These are phyloP conservation scores for Metschnikowia colocasiae DNA, from an alignment of 805 yeast species.

Conservation along the genomic window DNA sequence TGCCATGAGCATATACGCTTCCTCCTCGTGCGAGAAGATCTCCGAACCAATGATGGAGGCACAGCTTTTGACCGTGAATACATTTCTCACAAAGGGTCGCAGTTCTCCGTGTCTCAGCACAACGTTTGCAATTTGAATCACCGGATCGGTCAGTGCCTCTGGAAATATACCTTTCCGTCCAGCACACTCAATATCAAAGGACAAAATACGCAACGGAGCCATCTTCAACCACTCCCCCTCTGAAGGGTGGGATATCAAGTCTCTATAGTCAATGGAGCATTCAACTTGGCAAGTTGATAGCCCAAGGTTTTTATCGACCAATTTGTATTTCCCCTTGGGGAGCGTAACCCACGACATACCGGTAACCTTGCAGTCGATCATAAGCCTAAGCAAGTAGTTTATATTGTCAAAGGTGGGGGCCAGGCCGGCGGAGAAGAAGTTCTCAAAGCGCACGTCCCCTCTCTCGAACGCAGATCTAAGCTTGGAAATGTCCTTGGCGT, in stretches of 20 bases:
- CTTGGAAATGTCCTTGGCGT: constrained; percentile 63
- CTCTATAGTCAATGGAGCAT: constrained; percentile 61
- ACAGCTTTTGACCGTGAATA: constrained; percentile 89
- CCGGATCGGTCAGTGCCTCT: constrained; percentile 89
- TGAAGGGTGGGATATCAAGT: constrained; percentile 74
- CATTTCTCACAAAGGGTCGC: constrained; percentile 91
- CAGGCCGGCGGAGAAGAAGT: constrained; percentile 52
- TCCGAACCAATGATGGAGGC: constrained; percentile 92
- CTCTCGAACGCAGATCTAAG: constrained; percentile 79
- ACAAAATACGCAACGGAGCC: constrained; percentile 89
- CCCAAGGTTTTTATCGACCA: constrained; percentile 40
- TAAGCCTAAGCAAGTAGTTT: constrained; percentile 76
- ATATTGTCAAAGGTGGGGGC: constrained; percentile 84
- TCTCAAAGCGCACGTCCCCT: constrained; percentile 67
- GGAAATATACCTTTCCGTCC: constrained; percentile 97
- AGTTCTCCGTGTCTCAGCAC: constrained; percentile 77
- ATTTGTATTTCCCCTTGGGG: constrained; percentile 65
- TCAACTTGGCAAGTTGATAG: constrained; percentile 83
- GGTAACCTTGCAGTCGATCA: constrained; percentile 88
- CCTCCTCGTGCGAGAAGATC: constrained; percentile 69
- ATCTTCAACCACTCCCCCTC: constrained; percentile 92
- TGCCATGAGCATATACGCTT: constrained; percentile 72
- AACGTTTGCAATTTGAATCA: constrained; percentile 95
- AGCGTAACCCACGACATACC: constrained; percentile 98
- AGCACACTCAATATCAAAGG: constrained; percentile 98